These are phyloP conservation scores for Quercus mongolica DNA, from an alignment of 306 rosid species.

Conservation along the genomic window DNA sequence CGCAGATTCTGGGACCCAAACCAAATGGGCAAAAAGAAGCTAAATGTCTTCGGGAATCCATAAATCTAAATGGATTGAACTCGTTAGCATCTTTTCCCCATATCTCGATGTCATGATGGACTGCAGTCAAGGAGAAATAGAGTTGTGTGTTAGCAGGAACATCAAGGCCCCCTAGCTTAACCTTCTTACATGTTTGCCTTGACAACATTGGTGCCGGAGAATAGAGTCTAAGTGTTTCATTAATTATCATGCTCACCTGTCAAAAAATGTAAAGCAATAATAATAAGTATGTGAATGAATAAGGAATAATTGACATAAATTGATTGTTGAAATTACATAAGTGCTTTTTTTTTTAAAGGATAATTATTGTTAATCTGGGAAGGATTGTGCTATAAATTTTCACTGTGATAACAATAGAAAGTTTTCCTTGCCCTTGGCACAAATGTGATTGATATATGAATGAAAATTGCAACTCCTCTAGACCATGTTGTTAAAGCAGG, in stretches of 20 bases:
- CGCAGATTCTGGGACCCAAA: slow-evolving; percentile 59
- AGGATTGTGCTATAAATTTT: not conserved
- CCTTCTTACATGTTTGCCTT: slow-evolving; percentile 40
- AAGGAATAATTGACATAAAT: too few species aligned
- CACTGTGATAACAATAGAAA: not conserved
- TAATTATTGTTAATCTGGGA: too few species aligned
- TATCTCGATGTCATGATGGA: slow-evolving; percentile 51
- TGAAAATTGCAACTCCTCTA: not conserved
- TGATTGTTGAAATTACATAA: too few species aligned
- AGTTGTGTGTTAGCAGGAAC: slow-evolving; percentile 62
- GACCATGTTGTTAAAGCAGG: not conserved
- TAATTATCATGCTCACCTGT: slow-evolving; percentile 62
- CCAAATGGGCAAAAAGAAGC: slow-evolving; percentile 64
- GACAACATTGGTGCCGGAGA: slow-evolving; percentile 39
- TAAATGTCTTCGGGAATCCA: slow-evolving; percentile 47
- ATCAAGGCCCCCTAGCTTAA: slow-evolving; percentile 46
- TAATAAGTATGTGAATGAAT: too few species aligned
- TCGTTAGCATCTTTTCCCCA: slow-evolving; percentile 71
- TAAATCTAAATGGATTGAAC: slow-evolving; percentile 62
- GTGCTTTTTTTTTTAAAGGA: too few species aligned
- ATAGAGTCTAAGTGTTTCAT: slow-evolving; percentile 72
- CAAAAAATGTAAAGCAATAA: not conserved
- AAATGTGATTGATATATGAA: not conserved
- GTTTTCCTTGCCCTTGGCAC: not conserved
- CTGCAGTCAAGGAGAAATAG: slow-evolving; percentile 42